These are phyloP conservation scores for Artemisia annua DNA, from an alignment of 129 eudicot species.

Conservation along the genomic window DNA sequence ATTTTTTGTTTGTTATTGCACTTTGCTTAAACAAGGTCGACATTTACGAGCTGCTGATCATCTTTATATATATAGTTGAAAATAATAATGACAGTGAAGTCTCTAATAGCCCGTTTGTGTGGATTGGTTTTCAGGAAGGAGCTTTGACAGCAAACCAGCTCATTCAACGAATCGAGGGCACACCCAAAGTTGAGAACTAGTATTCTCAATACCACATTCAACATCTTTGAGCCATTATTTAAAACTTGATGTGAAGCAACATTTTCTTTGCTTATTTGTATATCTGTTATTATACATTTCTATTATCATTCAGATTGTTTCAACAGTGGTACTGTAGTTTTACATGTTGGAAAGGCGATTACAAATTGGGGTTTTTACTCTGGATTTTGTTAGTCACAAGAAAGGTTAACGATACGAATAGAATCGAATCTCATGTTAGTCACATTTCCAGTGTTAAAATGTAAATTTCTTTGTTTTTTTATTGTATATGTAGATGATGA, in stretches of 20 bases:
- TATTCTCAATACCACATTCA: neutral
- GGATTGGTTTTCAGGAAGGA: slow-evolving; percentile 64
- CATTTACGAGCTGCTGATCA: neutral
- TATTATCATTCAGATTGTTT: neutral
- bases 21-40: neutral
- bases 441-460: too few species aligned
- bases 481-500: too few species aligned
- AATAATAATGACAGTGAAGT: neutral
- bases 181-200: slow-evolving; percentile 13
- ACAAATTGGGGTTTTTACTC: neutral
- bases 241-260: slow-evolving; percentile 1
- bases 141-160: slow-evolving; percentile 64
- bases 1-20: neutral
- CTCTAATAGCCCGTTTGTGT: neutral
- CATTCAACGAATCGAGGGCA: slow-evolving; percentile 10
- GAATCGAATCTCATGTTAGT: too few species aligned
- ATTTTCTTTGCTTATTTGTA: neutral
- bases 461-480: too few species aligned
- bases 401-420: too few species aligned
- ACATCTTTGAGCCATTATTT: slow-evolving; percentile 1
- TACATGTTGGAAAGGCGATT: slow-evolving; percentile 10
- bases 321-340: slow-evolving; percentile 4
- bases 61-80: neutral
- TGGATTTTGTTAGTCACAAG: too few species aligned
- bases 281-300: neutral